Percentiles rank a stretch among this genome's conserved stretches.
Conservation (phyloP, 805 yeast genomes). For the Naumovozyma castellii region DNA sequence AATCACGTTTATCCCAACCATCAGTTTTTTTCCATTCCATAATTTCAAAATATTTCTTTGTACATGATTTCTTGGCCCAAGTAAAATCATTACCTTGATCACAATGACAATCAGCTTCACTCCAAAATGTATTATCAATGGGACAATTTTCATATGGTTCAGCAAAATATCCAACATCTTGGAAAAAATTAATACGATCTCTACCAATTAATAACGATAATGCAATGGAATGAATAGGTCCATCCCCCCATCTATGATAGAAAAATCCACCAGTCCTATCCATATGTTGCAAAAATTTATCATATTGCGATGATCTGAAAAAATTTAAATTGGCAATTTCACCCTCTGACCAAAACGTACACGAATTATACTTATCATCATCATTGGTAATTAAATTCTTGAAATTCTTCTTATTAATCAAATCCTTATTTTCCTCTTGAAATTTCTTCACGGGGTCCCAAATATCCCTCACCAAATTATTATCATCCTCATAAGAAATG, state of each 20-base stretch:
- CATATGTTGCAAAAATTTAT: constrained; percentile 50
- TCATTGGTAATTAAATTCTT: constrained; percentile 62
- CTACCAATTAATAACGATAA: constrained; percentile 57
- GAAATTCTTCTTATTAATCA: constrained; percentile 47
- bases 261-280: constrained; percentile 70
- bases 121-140: constrained; percentile 46
- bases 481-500: constrained; percentile 52
- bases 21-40: constrained; percentile 42
- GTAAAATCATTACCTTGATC: constrained; percentile 61
- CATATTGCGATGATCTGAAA: constrained; percentile 58
- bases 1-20: constrained; percentile 43
- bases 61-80: constrained; percentile 56
- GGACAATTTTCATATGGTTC: constrained; percentile 69
- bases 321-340: constrained; percentile 66
- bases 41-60: constrained; percentile 44
- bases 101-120: constrained; percentile 58
- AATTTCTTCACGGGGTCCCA: constrained; percentile 47
- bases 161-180: constrained; percentile 66
- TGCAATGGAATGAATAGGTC: constrained; percentile 71
- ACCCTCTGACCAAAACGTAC: constrained; percentile 78
- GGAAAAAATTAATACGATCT: constrained; percentile 57
- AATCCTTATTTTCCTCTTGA: constrained; percentile 47
- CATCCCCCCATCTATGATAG: constrained; percentile 84
- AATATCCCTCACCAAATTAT: constrained; percentile 62
- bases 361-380: constrained; percentile 55